Base-by-base conservation (phyloP, 2,329 filamentous ascomycete species). In the Phialemonium atrogriseum region DNA sequence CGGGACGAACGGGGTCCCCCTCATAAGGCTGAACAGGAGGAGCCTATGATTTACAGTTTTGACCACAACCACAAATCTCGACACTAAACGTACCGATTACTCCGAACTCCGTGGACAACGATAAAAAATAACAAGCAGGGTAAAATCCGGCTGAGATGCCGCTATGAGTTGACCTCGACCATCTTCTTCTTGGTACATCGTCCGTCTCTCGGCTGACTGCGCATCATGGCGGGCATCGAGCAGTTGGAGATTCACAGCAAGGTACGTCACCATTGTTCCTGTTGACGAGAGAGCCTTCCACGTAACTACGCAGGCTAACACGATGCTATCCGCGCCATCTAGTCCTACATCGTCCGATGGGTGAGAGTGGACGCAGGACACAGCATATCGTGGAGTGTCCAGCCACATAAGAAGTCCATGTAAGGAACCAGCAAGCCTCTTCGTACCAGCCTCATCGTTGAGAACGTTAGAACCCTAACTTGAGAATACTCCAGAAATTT, bases 331-430 rank as follows among this genome's bases (percentile, higher is more conserved):
- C 12, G 22, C 19, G 9, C 28, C 15, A 14, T 17, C 17, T 46
- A 96, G 91, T 94, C 87, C 42, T 98, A 98, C 62, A 87, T 98
- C 47, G 85, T 98, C 35, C 86, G 91, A 52, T 98, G 91, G 89
- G 84, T 95, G 46, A 82, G 86, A 54, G 89, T 95, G 46, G 80
- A 87, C 34, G 80, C 86, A 42, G 83, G 83, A 33, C 81, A 94
- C 57, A 94, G 88, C 30, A 87, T 98, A 48, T 94, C 88, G 11
- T 98, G 91, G 91, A 95, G 86, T 51, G 77, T 98, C 23, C 88
- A 96, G 54, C 91, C 91, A 25, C 87, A 96, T 58, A 96, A 94
- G 66, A 96, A 95, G 63, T 95, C 89, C 37, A 82, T 98, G 77
- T 81, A 61, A 48, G n/a, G n/a, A n/a, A n/a, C n/a, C n/a, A n/a